Base-by-base conservation (phyloP, 169 alveolate genomes). In the Plasmodium falciparum region DNA sequence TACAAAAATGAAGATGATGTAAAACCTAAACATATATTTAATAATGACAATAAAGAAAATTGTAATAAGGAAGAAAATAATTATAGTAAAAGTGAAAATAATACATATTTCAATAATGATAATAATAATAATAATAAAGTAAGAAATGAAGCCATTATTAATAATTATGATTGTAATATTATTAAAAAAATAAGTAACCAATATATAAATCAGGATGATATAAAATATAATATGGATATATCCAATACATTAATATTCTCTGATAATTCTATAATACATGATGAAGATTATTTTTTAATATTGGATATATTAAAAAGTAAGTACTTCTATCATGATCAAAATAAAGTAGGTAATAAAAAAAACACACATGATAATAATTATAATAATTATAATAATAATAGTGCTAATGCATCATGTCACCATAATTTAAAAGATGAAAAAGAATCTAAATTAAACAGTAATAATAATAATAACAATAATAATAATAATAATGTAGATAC, bases 211-310 rank as follows among this genome's bases (percentile, higher is more conserved):
- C 62, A 83, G 59, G 58, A 45, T 69, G 33, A 69, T 33, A 15
- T 83, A 11, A 72, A 69, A n/a, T 58, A 22, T 20, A 20, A 26
- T 43, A 26, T 70, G 33, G 29, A 62, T 45, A 45, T 69, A 54
- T 63, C 17, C 9, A 83, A 58, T 49, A 15, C 74, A 2, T 39
- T 83, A 56, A 54, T 83, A 9, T 29, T 83, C 29, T 22, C 91
- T 15, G 91, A 83, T 7, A 54, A 69, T 56, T 52, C 50, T 13
- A 83, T 56, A 50, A 9, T 29, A 2, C 24, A 58, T n/a, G 91
- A 83, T 69, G 83, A 83, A 83, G 91, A 83, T 49, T 83, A 39
- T 72, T 12, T 15, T 45, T 47, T 73, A 20, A 62, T 83, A 24
- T 54, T 83, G 52, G 47, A 67, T 20, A 69, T 69, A 69, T 72